These are phyloP conservation scores for Ashbya aceris DNA, from an alignment of 1,139 yeast genomes.

Conservation along the genomic window DNA sequence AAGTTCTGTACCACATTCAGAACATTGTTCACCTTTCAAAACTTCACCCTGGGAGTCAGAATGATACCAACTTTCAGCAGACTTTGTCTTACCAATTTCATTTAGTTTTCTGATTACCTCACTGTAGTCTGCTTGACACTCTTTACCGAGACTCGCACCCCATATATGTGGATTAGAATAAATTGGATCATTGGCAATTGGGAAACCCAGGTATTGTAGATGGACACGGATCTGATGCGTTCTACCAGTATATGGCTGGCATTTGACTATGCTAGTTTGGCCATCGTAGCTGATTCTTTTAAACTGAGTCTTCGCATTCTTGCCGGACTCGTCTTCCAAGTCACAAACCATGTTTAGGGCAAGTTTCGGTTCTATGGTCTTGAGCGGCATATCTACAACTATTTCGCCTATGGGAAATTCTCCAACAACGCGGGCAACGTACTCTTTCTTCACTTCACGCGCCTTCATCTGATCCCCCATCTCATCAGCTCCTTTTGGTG, in stretches of 20 bases:
- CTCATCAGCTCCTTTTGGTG: slow-evolving; percentile 67
- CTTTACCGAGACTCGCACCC: slow-evolving; percentile 64
- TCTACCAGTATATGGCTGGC: slow-evolving; percentile 83
- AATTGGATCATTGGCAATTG: slow-evolving; percentile 92
- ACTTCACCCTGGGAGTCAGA: slow-evolving; percentile 50
- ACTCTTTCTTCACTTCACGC: slow-evolving; percentile 69
- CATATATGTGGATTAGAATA: slow-evolving; percentile 67
- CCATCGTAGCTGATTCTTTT: slow-evolving; percentile 37
- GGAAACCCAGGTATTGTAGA: slow-evolving; percentile 74
- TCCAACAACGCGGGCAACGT: slow-evolving; percentile 81
- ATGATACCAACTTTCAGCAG: slow-evolving; percentile 62
- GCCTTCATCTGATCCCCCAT: slow-evolving; percentile 69
- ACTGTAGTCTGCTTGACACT: slow-evolving; percentile 41
- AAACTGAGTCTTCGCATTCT: slow-evolving; percentile 45
- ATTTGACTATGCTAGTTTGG: slow-evolving; percentile 59
- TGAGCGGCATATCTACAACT: slow-evolving; percentile 57
- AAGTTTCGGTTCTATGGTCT: slow-evolving; percentile 67
- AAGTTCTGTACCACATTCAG: slow-evolving; percentile 58
- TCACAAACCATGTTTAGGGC: slow-evolving; percentile 57
- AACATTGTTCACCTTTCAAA: slow-evolving; percentile 50
- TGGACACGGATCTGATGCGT: slow-evolving; percentile 95
- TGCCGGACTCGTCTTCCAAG: slow-evolving; percentile 48
- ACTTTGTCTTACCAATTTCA: slow-evolving; percentile 56
- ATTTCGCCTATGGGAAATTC: slow-evolving; percentile 56
- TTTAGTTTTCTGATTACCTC: slow-evolving; percentile 43